Evolutionary conservation across 2,329 filamentous ascomycete species (phyloP), one percentile per base, ranked within the genome.

Genomic region (Colletotrichum plurivorum): DNA sequence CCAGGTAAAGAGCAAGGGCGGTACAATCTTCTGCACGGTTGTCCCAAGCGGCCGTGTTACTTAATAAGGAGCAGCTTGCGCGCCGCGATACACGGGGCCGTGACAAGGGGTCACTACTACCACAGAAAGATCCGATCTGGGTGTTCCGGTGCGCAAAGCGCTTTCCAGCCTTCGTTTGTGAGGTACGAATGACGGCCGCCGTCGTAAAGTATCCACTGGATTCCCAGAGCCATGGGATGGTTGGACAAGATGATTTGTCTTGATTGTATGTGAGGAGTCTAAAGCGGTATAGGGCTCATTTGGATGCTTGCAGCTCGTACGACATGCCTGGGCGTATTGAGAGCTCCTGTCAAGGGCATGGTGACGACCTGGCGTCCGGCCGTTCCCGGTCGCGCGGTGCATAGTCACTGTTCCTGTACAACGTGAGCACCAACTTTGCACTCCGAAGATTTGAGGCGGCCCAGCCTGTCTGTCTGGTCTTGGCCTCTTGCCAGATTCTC

Each of bases 181-280:
- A 20, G 20, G 56, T 31, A 53, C 43, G 59, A 63, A 41, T 25
- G 43, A 69, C 43, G 65, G 45, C 51, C 16, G 55, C 36, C 39
- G 36, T 70, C 69, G 69, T 71, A 71, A 70, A 71, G 48, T 61
- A 45, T 54, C 69, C 69, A 71, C 67, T 71, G 22, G 22, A 63
- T 67, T 63, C 53, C 66, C 52, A 65, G 62, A 48, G 39, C 55
- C 20, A 67, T 31, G 67, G 67, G 31, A 46, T 55, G 64, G 68
- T 70, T 51, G 53, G 43, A 68, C 68, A 63, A 45, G 41, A 55
- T 51, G 55, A 46, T 43, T 53, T 61, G 65, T 61, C 65, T 60
- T 60, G 51, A 67, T 61, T 61, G 49, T 46, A 65, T 65, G 51
- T 56, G 53, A 20, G 56, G 48, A 49, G 46, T 65, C 56, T 43